phyloP scores from a whole-genome alignment of 2,329 filamentous ascomycete genomes.

The Cercospora brassicicola region DNA sequence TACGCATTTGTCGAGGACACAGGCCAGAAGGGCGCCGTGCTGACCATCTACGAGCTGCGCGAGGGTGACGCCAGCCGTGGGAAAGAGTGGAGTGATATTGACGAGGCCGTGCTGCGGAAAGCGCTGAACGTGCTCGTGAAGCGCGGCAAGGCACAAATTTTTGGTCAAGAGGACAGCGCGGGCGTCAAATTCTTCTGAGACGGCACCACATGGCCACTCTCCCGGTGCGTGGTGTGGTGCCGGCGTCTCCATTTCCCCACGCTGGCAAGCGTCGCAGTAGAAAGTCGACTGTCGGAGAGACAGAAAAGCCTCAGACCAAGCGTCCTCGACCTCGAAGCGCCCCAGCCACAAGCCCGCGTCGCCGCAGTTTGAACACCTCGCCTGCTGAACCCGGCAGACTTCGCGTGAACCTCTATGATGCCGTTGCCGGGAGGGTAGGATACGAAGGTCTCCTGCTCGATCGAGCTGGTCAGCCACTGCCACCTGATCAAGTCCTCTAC shows the following conservation, averaged over 20 bases:
- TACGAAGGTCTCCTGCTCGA: slow-evolving; percentile 46
- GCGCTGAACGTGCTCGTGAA: slow-evolving; percentile 81
- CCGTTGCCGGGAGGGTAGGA: slow-evolving; percentile 61
- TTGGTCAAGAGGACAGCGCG: slow-evolving; percentile 81
- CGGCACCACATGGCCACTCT: neutral
- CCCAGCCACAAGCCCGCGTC: neutral
- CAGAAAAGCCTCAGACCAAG: slow-evolving; percentile 11
- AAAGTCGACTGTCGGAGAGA: slow-evolving; percentile 9
- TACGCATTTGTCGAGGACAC: slow-evolving; percentile 81
- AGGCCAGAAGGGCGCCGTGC: slow-evolving; percentile 80
- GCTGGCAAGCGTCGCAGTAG: slow-evolving; percentile 12
- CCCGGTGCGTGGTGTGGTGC: slow-evolving; percentile 1
- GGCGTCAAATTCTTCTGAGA: slow-evolving; percentile 92
- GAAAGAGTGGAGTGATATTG: slow-evolving; percentile 56
- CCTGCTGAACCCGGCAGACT: slow-evolving; percentile 6
- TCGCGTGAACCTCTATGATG: slow-evolving; percentile 64
- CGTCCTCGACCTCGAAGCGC: slow-evolving; percentile 1
- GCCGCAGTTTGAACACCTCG: neutral
- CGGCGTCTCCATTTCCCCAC: neutral
- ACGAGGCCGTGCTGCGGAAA: slow-evolving; percentile 75
- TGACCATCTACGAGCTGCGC: slow-evolving; percentile 88
- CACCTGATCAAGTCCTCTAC: slow-evolving; percentile 72
- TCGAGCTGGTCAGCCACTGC: slow-evolving; percentile 46
- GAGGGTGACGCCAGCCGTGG: slow-evolving; percentile 77
- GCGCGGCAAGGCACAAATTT: slow-evolving; percentile 87